A percentile compares a stretch with the other conserved stretches of the same genome.
Evolutionary conservation across 768 basidiomycete species (phyloP).

Genomic region (Panaeolus cyanescens): DNA sequence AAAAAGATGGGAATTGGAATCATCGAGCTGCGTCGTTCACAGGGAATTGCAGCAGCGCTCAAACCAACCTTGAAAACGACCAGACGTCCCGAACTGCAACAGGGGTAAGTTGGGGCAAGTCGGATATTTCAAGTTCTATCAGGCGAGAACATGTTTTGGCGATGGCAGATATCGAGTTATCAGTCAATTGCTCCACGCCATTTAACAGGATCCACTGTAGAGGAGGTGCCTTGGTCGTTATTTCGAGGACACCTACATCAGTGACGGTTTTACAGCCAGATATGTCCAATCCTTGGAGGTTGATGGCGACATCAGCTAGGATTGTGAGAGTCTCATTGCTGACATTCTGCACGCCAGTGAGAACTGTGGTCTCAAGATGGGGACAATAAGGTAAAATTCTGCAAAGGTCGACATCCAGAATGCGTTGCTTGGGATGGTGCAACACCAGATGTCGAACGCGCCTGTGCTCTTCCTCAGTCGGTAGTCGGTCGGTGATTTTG

Average conservation of each 20-base stretch:
- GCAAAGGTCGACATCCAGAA: slow-evolving; percentile 65
- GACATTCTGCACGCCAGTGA: slow-evolving; percentile 67
- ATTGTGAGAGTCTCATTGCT: slow-evolving; percentile 70
- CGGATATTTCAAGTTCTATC: slow-evolving; percentile 78
- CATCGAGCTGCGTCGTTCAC: slow-evolving; percentile 3
- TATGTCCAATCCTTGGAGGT: slow-evolving; percentile 76
- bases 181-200: slow-evolving; percentile 63
- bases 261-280: slow-evolving; percentile 75
- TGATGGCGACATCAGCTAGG: slow-evolving; percentile 62
- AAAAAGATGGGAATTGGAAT: slow-evolving; percentile 1
- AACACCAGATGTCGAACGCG: slow-evolving; percentile 63
- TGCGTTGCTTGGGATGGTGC: slow-evolving; percentile 35
- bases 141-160: slow-evolving; percentile 76
- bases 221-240: slow-evolving; percentile 67
- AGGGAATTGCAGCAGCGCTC: slow-evolving; percentile 1
- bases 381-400: slow-evolving; percentile 58
- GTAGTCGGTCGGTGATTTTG: slow-evolving; percentile 60
- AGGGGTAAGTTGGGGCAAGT: slow-evolving; percentile 68
- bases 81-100: slow-evolving; percentile 80
- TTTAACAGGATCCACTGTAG: slow-evolving; percentile 78
- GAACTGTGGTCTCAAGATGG: slow-evolving; percentile 64
- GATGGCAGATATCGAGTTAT: slow-evolving; percentile 64
- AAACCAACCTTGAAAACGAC: slow-evolving; percentile 62
- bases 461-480: slow-evolving; percentile 57
- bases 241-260: slow-evolving; percentile 73